Evolutionary conservation across 1,284 basidiomycete genomes (phyloP).

Genomic region (Inonotus hispidus): DNA sequence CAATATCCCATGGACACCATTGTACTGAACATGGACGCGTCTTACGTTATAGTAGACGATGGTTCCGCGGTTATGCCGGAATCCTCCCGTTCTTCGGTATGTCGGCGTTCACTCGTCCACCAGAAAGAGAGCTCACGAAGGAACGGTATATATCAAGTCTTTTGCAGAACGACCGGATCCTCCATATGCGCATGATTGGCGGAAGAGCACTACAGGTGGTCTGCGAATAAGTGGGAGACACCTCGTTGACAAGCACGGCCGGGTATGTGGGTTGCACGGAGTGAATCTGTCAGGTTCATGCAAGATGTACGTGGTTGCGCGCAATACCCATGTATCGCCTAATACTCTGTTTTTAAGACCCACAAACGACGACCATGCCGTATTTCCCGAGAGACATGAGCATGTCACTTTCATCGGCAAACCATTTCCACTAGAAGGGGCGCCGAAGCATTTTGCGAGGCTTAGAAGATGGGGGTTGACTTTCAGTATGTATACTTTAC

Average conservation of each 20-base stretch:
- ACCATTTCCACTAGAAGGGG: constrained; percentile 81
- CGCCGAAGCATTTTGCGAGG: constrained; percentile 75
- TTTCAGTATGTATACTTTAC: constrained; percentile 51
- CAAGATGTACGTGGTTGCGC: constrained; percentile 61
- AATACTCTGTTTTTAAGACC: constrained; percentile 41
- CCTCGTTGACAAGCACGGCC: constrained; percentile 71
- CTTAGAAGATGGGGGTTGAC: constrained; percentile 83
- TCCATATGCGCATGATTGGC: constrained; percentile 74
- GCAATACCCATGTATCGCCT: background rate
- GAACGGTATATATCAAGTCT: background rate
- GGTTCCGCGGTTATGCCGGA: background rate
- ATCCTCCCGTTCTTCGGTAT: background rate
- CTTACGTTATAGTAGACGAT: constrained; percentile 11
- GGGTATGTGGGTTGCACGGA: constrained; percentile 73
- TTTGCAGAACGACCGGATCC: constrained; percentile 5
- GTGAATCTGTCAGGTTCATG: constrained; percentile 79
- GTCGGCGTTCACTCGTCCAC: background rate
- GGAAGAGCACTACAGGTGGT: constrained; percentile 49
- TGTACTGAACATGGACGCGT: constrained; percentile 7
- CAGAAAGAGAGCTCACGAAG: background rate
- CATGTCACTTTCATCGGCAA: constrained; percentile 74
- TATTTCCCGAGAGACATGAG: constrained; percentile 57
- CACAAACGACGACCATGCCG: constrained; percentile 52
- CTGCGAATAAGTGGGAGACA: constrained; percentile 61
- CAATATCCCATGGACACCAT: background rate